phyloP scores from a whole-genome alignment of 805 yeast genomes.

The Zygoascus ofunaensis region DNA sequence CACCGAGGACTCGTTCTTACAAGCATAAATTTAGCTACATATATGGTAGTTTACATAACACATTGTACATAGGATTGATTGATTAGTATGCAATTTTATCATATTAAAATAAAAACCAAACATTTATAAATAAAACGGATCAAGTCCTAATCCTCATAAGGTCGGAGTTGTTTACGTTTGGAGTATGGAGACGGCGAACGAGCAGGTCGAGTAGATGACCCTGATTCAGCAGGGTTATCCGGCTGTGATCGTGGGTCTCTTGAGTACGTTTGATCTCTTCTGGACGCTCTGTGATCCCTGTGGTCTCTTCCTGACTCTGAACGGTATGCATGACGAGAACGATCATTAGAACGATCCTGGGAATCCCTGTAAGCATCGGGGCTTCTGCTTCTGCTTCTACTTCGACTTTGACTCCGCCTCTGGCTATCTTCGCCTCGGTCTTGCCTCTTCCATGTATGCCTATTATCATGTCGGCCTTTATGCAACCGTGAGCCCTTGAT shows the following conservation, averaged over 20 bases:
- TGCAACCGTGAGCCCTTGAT: background rate
- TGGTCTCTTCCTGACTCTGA: background rate
- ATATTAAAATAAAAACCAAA: too few relatives aligned
- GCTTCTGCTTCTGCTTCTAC: background rate
- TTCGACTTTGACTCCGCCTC: background rate
- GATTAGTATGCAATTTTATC: too few relatives aligned
- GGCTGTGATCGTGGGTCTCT: too few relatives aligned
- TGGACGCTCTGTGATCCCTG: too few relatives aligned
- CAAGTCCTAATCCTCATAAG: background rate
- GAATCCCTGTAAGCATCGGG: background rate
- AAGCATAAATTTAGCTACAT: background rate
- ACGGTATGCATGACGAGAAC: background rate
- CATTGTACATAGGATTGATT: background rate
- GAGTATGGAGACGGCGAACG: background rate
- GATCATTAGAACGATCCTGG: background rate
- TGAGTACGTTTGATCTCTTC: too few relatives aligned
- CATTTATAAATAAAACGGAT: background rate
- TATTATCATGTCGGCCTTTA: constrained; percentile 1
- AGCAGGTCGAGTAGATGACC: too few relatives aligned
- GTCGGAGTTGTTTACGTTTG: background rate
- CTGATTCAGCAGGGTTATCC: too few relatives aligned
- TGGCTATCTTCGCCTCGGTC: too few relatives aligned
- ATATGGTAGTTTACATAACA: background rate
- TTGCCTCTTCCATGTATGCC: background rate
- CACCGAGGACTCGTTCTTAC: background rate